A percentile compares a stretch with the other conserved stretches of the same genome.
These are phyloP conservation scores for Myxozyma geophila DNA, from an alignment of 805 yeast species.

Conservation along the genomic window DNA sequence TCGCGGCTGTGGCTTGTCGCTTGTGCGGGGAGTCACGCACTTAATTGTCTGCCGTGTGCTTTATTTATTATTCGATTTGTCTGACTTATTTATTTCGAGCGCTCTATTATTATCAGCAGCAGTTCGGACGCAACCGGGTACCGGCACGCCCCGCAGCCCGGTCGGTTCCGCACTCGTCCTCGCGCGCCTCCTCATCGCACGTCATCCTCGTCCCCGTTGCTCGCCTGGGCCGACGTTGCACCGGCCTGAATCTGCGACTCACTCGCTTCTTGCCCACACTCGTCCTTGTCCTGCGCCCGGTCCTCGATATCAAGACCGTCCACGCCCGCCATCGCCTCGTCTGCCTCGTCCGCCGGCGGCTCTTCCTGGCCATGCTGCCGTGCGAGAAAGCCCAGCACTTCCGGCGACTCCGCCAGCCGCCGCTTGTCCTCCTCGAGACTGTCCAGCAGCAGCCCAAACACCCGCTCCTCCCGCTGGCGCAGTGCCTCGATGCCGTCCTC, in stretches of 20 bases:
- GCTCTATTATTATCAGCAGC: no score
- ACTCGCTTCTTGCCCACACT: neutral
- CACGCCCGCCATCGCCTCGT: neutral
- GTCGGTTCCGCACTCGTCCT: no score
- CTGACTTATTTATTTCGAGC: no score
- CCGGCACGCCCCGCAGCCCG: no score
- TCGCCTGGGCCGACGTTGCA: neutral
- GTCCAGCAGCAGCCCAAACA: conserved; percentile 12
- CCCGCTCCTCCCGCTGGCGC: conserved; percentile 31
- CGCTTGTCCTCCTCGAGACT: conserved; percentile 11
- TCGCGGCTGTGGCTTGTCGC: neutral
- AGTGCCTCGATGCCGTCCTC: conserved; percentile 14
- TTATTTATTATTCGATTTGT: no score
- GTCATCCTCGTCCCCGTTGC: neutral
- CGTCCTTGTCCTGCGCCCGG: neutral
- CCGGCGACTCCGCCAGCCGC: conserved; percentile 14
- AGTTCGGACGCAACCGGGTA: no score
- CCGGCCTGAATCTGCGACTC: neutral
- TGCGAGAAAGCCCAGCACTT: conserved; percentile 17
- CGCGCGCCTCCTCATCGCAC: neutral
- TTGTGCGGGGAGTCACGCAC: neutral
- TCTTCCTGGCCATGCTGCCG: conserved; percentile 3
- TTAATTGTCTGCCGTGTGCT: neutral
- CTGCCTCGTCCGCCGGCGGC: neutral
- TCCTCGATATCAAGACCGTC: neutral